Evolutionary conservation across 441 rosid species (phyloP).

Genomic region (Geranium incanum): DNA sequence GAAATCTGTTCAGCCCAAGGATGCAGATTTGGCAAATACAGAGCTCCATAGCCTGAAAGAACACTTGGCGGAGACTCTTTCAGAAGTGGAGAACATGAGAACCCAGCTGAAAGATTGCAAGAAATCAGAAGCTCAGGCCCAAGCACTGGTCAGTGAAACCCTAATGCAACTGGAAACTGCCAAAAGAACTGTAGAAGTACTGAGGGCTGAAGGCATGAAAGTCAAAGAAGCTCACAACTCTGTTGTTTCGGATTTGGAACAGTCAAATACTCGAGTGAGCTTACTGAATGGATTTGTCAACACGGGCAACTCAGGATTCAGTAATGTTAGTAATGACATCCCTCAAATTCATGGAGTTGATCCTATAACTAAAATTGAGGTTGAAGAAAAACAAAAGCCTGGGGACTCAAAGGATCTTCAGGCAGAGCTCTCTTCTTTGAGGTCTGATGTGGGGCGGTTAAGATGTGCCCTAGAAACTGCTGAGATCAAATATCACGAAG

Average conservation of each 20-base stretch:
- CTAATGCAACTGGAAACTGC: conserved; percentile 21
- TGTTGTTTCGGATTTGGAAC: conserved; percentile 21
- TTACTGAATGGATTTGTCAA: conserved; percentile 15
- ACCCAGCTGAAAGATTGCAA: conserved; percentile 46
- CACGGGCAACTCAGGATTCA: conserved; percentile 13
- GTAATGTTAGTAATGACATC: conserved; percentile 2
- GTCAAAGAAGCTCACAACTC: conserved; percentile 16
- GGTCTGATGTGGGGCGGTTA: conserved; percentile 46
- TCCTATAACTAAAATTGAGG: conserved; percentile 22
- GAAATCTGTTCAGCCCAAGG: conserved; percentile 45
- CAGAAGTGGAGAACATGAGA: conserved; percentile 62
- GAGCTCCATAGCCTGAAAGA: conserved; percentile 58
- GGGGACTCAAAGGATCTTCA: conserved; percentile 35
- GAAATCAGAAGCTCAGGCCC: conserved; percentile 71
- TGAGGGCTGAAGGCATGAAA: conserved; percentile 18
- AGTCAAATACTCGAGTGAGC: conserved; percentile 20
- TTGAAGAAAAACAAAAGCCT: conserved; percentile 25
- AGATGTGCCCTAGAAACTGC: conserved; percentile 51
- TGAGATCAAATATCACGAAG: conserved; percentile 45
- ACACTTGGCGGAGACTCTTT: conserved; percentile 59
- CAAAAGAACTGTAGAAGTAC: conserved; percentile 21
- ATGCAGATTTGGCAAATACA: conserved; percentile 42
- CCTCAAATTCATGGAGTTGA: conserved; percentile 15
- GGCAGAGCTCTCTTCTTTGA: conserved; percentile 44
- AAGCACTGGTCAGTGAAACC: conserved; percentile 25